These are phyloP conservation scores for Lentinula aciculospora DNA, from an alignment of 768 basidiomycete genomes.

Conservation along the genomic window DNA sequence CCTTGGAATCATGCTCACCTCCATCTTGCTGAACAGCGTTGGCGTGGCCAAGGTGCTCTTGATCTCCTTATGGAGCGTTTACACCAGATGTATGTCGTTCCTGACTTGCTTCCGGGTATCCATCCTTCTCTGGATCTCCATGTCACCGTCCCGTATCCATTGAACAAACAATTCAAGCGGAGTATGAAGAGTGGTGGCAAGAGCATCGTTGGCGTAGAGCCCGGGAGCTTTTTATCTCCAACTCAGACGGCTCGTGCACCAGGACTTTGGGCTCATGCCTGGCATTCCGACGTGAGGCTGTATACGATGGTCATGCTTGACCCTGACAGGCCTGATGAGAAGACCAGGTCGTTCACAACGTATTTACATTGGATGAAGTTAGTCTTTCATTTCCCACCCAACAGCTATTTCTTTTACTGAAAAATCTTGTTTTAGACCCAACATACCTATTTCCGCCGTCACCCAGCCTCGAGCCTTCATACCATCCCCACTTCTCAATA, in stretches of 20 bases:
- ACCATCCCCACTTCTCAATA: slow-evolving; percentile 22
- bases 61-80: slow-evolving; percentile 94
- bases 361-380: slow-evolving; percentile 88
- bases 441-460: slow-evolving; percentile 69
- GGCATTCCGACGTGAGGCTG: slow-evolving; percentile 72
- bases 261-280: slow-evolving; percentile 55
- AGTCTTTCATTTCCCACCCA: slow-evolving; percentile 19
- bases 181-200: slow-evolving; percentile 13
- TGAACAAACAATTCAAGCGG: slow-evolving; percentile 20
- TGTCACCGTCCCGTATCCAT: slow-evolving; percentile 38
- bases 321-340: slow-evolving; percentile 85
- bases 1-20: slow-evolving; percentile 67
- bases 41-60: slow-evolving; percentile 79
- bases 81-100: slow-evolving; percentile 86
- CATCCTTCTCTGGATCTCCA: slow-evolving; percentile 73
- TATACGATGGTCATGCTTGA: slow-evolving; percentile 92
- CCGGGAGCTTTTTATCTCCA: slow-evolving; percentile 53
- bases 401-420: slow-evolving; percentile 8
- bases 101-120: slow-evolving; percentile 73
- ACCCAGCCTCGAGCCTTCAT: slow-evolving; percentile 16
- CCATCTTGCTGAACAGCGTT: slow-evolving; percentile 77
- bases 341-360: slow-evolving; percentile 55
- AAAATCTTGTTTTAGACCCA: slow-evolving; percentile 47
- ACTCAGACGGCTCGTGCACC: background rate
- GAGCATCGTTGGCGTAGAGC: slow-evolving; percentile 48